Evolutionary conservation across 2,329 filamentous ascomycete species (phyloP), one percentile per base, ranked within the genome.

Genomic region (Cercospora sojina): DNA sequence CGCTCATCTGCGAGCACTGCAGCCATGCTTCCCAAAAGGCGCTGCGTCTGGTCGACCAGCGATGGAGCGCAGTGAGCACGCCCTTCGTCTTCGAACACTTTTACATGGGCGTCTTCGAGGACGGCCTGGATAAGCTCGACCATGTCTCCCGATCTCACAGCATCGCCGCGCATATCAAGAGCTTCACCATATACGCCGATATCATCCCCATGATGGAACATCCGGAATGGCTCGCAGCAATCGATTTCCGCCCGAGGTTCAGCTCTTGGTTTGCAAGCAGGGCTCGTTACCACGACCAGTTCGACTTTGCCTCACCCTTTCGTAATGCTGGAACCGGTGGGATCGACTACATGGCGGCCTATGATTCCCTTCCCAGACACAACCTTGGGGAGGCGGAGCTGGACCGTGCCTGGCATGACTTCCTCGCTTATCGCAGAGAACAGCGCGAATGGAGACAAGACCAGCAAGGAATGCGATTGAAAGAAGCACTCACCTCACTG

Each of bases 161-260:
- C 23, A 43, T 75, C 13, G 64, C 69, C 16, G 71, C 68, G 57
- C 67, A 73, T 60, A 71, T 77, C 59, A 72, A 71, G 47, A 66
- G 66, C 5, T 69, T 76, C 53, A 72, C 71, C n/a, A 71, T 74
- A 59, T 71, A 69, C 56, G 66, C 67, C 3, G 73, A 77, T 43
- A 65, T 74, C n/a, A 29, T 75, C 38, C 74, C 75, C 1, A 25
- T 62, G 12, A 73, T 63, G 66, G 57, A 9, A 5, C 64, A 53
- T 64, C 56, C 56, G 43, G 66, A 47, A 18, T 67, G 23, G 53
- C 3, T 47, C 10, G 64, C 61, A 27, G 59, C 55, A 5, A 69
- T 70, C 41, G 63, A 66, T 38, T 59, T 59, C 23, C 41, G 67
- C 32, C 67, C 67, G 20, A 13, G 56, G 4, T 69, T 59, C 43